phyloP scores from a whole-genome alignment of 306 rosid species.

The Vicia faba region DNA sequence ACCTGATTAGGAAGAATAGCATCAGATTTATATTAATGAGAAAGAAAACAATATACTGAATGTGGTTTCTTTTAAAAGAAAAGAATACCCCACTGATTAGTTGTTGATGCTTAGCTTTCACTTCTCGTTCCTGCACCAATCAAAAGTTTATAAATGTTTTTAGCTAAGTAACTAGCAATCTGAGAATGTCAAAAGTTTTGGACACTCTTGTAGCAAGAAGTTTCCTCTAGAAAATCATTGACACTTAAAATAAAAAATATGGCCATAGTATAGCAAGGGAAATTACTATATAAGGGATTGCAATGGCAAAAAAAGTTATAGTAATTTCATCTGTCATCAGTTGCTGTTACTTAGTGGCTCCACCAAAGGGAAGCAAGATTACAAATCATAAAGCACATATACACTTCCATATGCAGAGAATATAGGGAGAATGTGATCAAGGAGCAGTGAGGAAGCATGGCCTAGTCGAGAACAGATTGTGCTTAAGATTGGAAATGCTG shows the following conservation, averaged over 20 bases:
- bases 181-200: constrained; percentile 26
- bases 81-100: constrained; percentile 88
- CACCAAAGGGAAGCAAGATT: too few relatives aligned
- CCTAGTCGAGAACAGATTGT: too few relatives aligned
- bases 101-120: constrained; percentile 94
- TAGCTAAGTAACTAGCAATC: constrained; percentile 31
- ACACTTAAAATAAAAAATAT: constrained; percentile 13
- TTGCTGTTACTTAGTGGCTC: too few relatives aligned
- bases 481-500: too few relatives aligned
- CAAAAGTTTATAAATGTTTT: constrained; percentile 34
- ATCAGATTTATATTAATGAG: constrained; percentile 30
- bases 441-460: too few relatives aligned
- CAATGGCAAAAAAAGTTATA: not conserved
- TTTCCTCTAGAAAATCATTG: constrained; percentile 29
- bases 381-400: too few relatives aligned
- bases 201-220: constrained; percentile 8
- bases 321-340: too few relatives aligned
- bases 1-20: constrained; percentile 57
- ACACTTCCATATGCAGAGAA: too few relatives aligned
- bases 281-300: constrained; percentile 18
- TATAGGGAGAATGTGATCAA: too few relatives aligned
- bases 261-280: not conserved
- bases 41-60: constrained; percentile 17
- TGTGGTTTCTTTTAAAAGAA: constrained; percentile 8
- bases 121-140: constrained; percentile 92